Percentiles rank a stretch among this genome's conserved stretches.
These are phyloP conservation scores for Casaregolazyma suthepensis DNA, from an alignment of 1,139 yeast genomes.

Conservation along the genomic window DNA sequence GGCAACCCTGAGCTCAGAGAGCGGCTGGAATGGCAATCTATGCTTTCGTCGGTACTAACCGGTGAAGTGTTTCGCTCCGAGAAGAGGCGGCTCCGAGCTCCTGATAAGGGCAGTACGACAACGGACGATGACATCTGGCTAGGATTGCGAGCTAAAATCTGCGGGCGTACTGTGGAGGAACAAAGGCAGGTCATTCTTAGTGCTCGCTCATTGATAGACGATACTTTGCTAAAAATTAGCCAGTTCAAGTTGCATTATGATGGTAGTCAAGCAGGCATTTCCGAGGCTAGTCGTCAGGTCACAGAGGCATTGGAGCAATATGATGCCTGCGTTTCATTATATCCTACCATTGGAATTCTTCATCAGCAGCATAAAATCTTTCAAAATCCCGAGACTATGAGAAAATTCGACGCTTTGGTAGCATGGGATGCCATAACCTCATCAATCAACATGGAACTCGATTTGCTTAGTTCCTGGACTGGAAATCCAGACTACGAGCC, in stretches of 20 bases:
- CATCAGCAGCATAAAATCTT: constrained; percentile 69
- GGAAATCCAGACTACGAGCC: constrained; percentile 75
- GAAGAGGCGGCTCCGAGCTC: constrained; percentile 63
- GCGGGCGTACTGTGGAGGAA: constrained; percentile 75
- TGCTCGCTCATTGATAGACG: constrained; percentile 68
- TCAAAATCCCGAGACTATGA: constrained; percentile 56
- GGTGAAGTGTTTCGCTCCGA: constrained; percentile 94
- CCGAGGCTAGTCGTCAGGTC: constrained; percentile 43
- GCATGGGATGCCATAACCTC: constrained; percentile 80
- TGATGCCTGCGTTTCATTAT: constrained; percentile 65
- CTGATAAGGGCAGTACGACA: constrained; percentile 26
- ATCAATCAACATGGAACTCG: constrained; percentile 57
- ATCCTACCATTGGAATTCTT: constrained; percentile 81
- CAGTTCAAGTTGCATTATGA: constrained; percentile 45
- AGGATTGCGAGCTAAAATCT: constrained; percentile 71
- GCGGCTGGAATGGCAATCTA: constrained; percentile 92
- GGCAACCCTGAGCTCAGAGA: constrained; percentile 62
- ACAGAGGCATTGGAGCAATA: constrained; percentile 51
- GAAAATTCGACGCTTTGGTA: constrained; percentile 66
- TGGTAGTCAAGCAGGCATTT: constrained; percentile 15
- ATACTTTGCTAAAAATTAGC: constrained; percentile 63
- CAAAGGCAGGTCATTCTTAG: constrained; percentile 68
- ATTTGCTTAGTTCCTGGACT: constrained; percentile 59
- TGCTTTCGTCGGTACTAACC: constrained; percentile 82
- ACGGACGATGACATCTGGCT: constrained; percentile 71